Evolutionary conservation across 176 grass and related monocot genomes (phyloP).

Genomic region (Urochloa ruziziensis): DNA sequence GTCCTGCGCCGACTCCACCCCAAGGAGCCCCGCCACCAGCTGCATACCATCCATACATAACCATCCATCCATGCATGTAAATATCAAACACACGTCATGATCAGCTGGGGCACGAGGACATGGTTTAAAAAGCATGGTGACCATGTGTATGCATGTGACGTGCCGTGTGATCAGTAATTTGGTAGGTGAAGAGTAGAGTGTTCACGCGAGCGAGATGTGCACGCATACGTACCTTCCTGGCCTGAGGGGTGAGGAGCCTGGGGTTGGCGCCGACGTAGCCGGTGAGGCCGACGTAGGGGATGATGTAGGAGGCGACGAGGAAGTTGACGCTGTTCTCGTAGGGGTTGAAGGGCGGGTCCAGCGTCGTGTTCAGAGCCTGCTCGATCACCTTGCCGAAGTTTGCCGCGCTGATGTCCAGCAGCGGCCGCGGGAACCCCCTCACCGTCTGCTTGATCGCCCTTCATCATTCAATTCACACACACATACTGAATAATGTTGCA

Average conservation of each 20-base stretch:
- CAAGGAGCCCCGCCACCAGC: slow-evolving; percentile 77
- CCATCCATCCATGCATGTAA: too few species aligned
- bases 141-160: neutral
- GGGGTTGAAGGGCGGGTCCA: slow-evolving; percentile 85
- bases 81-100: too few species aligned
- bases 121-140: neutral
- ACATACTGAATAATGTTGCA: too few species aligned
- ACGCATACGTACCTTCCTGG: slow-evolving; percentile 46
- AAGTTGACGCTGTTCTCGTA: slow-evolving; percentile 83
- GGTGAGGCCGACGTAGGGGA: slow-evolving; percentile 90
- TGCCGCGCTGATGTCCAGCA: slow-evolving; percentile 61
- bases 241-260: slow-evolving; percentile 60
- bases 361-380: slow-evolving; percentile 48
- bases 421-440: slow-evolving; percentile 71
- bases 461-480: neutral
- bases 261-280: slow-evolving; percentile 90
- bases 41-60: neutral
- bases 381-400: slow-evolving; percentile 81
- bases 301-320: slow-evolving; percentile 82
- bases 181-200: slow-evolving; percentile 1
- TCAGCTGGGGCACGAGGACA: neutral
- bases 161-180: neutral
- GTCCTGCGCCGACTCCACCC: slow-evolving; percentile 87
- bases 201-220: neutral
- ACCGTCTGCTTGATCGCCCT: slow-evolving; percentile 81